These are phyloP conservation scores for Agrostemma githago DNA, from an alignment of 148 eudicot species.

Conservation along the genomic window DNA sequence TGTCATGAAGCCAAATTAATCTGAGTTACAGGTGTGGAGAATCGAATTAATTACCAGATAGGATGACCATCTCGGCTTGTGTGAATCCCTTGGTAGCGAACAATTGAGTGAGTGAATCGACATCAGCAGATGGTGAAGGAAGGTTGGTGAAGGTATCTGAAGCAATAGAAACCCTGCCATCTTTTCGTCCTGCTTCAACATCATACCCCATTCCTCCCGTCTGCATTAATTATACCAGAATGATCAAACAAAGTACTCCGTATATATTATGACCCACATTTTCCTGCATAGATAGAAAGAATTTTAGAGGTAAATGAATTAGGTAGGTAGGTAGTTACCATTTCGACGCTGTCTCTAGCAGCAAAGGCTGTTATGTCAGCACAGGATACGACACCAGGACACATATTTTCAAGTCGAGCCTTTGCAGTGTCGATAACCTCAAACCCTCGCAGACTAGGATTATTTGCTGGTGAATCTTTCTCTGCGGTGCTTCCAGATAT, in stretches of 20 bases:
- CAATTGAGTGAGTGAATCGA: slow-evolving; percentile 49
- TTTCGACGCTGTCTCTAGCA: slow-evolving; percentile 66
- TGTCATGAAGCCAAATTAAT: background rate
- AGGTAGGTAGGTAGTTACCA: slow-evolving; percentile 35
- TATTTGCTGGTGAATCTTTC: slow-evolving; percentile 72
- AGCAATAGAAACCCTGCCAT: slow-evolving; percentile 54
- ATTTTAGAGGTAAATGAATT: background rate
- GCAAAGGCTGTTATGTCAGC: slow-evolving; percentile 92
- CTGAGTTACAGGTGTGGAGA: background rate
- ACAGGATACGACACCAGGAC: slow-evolving; percentile 68
- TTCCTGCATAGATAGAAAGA: background rate
- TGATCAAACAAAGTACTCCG: background rate
- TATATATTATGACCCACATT: background rate
- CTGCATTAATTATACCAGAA: slow-evolving; percentile 30
- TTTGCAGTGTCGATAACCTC: slow-evolving; percentile 78
- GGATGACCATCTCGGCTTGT: slow-evolving; percentile 88
- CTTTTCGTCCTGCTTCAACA: slow-evolving; percentile 76
- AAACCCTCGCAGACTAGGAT: slow-evolving; percentile 71
- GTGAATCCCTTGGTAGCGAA: slow-evolving; percentile 63
- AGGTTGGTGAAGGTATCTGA: slow-evolving; percentile 41
- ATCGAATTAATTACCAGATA: slow-evolving; percentile 46
- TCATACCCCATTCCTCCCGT: slow-evolving; percentile 70
- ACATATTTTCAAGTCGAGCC: slow-evolving; percentile 52
- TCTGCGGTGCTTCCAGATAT: slow-evolving; percentile 63
- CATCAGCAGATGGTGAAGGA: slow-evolving; percentile 44